Evolutionary conservation across 2,329 filamentous ascomycete genomes (phyloP).

Genomic region (Apiospora kogelbergensis): DNA sequence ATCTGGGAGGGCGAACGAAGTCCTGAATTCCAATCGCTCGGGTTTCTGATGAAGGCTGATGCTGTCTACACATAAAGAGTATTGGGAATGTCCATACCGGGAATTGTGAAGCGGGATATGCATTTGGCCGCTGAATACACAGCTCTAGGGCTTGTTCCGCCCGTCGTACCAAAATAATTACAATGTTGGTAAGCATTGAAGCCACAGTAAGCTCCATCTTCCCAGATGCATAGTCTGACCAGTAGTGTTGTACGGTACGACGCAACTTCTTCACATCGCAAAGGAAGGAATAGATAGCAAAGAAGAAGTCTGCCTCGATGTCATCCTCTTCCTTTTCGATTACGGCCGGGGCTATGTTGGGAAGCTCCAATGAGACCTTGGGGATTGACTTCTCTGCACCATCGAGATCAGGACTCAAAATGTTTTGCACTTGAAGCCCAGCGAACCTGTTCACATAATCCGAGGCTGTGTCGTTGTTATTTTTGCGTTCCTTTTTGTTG

Average conservation of each 20-base stretch:
- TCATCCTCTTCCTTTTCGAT: conserved; percentile 11
- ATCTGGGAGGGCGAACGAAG: background rate
- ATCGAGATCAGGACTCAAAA: background rate
- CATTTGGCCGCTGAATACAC: conserved; percentile 2
- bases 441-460: background rate
- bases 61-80: conserved; percentile 8
- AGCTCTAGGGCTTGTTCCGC: conserved; percentile 10
- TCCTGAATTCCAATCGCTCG: background rate
- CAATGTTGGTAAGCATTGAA: conserved; percentile 11
- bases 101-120: conserved; percentile 6
- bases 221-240: background rate
- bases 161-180: conserved; percentile 10
- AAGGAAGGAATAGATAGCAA: conserved; percentile 8
- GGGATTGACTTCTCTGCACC: background rate
- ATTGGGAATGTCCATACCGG: conserved; percentile 8
- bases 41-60: background rate
- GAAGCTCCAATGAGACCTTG: background rate
- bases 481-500: background rate
- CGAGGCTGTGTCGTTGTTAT: background rate
- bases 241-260: background rate
- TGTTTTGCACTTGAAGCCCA: background rate
- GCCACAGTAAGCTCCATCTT: background rate
- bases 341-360: background rate
- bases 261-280: conserved; percentile 6
- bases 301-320: conserved; percentile 11